Percentiles rank a stretch among this genome's conserved stretches.
phyloP scores from a whole-genome alignment of 1,284 basidiomycete genomes.

The Phlebopus sp. region DNA sequence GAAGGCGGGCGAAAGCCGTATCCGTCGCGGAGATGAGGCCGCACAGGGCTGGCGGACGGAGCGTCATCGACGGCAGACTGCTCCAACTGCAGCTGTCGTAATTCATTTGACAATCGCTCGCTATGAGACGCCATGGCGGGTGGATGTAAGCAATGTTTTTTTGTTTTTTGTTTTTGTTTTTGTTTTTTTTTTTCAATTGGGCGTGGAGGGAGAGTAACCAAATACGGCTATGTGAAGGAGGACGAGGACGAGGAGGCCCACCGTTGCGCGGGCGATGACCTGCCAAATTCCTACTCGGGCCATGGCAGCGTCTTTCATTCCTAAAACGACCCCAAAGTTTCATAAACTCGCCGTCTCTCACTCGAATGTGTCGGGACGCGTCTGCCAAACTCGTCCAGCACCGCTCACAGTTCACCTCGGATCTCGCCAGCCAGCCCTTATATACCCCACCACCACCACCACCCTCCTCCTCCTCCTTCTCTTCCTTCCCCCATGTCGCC shows the following conservation, averaged over 20 bases:
- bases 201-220: too few relatives aligned
- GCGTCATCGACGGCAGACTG: background rate
- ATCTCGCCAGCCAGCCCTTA: slow-evolving; percentile 36
- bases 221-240: slow-evolving; percentile 29
- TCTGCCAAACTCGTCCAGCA: slow-evolving; percentile 40
- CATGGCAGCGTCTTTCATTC: slow-evolving; percentile 34
- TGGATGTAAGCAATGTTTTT: background rate
- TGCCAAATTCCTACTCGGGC: too few relatives aligned
- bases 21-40: slow-evolving; percentile 57
- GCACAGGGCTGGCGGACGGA: too few relatives aligned
- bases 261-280: too few relatives aligned
- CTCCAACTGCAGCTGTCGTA: slow-evolving; percentile 23
- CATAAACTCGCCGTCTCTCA: slow-evolving; percentile 22
- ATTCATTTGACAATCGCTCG: slow-evolving; percentile 23
- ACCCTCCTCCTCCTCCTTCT: slow-evolving; percentile 13
- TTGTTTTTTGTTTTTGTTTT: too few relatives aligned
- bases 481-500: slow-evolving; percentile 15
- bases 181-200: too few relatives aligned
- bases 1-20: slow-evolving; percentile 78
- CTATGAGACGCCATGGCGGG: slow-evolving; percentile 17
- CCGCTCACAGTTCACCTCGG: slow-evolving; percentile 35
- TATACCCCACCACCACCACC: too few relatives aligned
- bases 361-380: slow-evolving; percentile 30
- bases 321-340: slow-evolving; percentile 34
- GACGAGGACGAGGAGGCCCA: too few relatives aligned